phyloP scores from a whole-genome alignment of 177 flowering plant species.

The Tripterygium wilfordii region DNA sequence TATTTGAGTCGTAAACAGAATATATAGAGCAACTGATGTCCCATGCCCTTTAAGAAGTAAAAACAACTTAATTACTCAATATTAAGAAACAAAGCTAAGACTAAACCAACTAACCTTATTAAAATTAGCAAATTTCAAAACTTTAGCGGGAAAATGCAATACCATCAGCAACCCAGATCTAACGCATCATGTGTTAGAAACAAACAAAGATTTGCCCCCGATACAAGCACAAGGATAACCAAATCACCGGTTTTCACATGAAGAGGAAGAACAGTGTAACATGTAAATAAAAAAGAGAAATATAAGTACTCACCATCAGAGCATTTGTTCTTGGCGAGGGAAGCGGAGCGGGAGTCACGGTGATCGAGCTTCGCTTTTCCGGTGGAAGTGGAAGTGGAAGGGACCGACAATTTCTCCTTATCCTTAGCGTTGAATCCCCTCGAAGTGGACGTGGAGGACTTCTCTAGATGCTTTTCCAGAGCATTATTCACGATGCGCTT shows the following conservation, averaged over 20 bases:
- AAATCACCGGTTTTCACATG: background rate
- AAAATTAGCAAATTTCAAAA: too few relatives aligned
- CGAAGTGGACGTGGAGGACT: constrained; percentile 50
- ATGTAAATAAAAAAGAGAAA: background rate
- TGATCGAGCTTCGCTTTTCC: constrained; percentile 34
- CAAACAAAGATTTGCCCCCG: too few relatives aligned
- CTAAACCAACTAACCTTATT: too few relatives aligned
- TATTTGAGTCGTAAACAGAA: too few relatives aligned
- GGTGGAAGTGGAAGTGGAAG: constrained; percentile 50
- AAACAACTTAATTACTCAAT: too few relatives aligned
- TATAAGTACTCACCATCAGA: constrained; percentile 36
- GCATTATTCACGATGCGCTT: constrained; percentile 52
- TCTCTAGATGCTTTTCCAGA: constrained; percentile 58
- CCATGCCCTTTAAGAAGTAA: too few relatives aligned
- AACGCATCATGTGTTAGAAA: too few relatives aligned
- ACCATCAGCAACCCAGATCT: too few relatives aligned
- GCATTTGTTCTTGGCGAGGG: constrained; percentile 39
- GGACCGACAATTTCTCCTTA: constrained; percentile 32
- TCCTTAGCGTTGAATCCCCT: constrained; percentile 18
- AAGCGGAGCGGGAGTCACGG: constrained; percentile 25
- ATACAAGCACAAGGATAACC: too few relatives aligned
- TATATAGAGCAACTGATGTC: too few relatives aligned
- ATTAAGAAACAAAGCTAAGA: too few relatives aligned
- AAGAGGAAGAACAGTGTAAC: background rate
- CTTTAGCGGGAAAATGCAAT: too few relatives aligned